These are phyloP conservation scores for Chlorencoelia australis DNA, from an alignment of 2,329 filamentous ascomycete species.

Conservation along the genomic window DNA sequence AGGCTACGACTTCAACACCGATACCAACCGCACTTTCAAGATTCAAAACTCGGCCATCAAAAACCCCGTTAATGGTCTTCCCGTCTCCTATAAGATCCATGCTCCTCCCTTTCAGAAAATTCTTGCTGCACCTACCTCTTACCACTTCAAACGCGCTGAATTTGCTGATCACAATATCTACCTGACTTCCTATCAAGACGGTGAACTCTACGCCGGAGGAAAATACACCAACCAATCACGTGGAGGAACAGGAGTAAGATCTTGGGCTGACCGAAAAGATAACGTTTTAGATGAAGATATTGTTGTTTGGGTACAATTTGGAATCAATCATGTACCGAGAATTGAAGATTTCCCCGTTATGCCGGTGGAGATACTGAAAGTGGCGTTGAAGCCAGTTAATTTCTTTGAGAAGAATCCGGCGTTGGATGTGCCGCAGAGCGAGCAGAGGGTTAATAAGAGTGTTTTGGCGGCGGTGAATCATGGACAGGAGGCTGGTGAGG, in stretches of 20 bases:
- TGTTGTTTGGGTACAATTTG: conserved; percentile 47
- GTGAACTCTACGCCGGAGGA: conserved; percentile 42
- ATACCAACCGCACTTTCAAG: conserved; percentile 44
- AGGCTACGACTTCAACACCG: conserved; percentile 37
- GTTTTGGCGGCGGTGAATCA: conserved; percentile 3
- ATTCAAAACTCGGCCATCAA: conserved; percentile 42
- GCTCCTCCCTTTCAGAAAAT: conserved; percentile 48
- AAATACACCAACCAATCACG: conserved; percentile 47
- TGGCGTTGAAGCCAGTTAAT: conserved; percentile 40
- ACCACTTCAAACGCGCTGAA: conserved; percentile 40
- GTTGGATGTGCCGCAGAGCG: conserved; percentile 38
- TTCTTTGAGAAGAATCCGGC: conserved; percentile 44
- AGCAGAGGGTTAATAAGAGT: conserved; percentile 34
- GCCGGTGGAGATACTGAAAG: conserved; percentile 47
- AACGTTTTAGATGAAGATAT: conserved; percentile 41
- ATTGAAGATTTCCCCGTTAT: conserved; percentile 61
- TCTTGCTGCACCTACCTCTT: conserved; percentile 37
- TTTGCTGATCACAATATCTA: conserved; percentile 46
- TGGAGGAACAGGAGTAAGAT: conserved; percentile 42
- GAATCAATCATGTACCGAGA: conserved; percentile 54
- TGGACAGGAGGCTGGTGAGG: conserved; percentile 1
- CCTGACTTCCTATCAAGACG: conserved; percentile 43
- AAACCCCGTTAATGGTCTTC: conserved; percentile 44
- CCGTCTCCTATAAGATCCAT: conserved; percentile 46
- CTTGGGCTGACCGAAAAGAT: conserved; percentile 42